A percentile compares a stretch with the other conserved stretches of the same genome.
These are phyloP conservation scores for Paspalum vaginatum DNA, from an alignment of 176 grass and related monocot species.

Conservation along the genomic window DNA sequence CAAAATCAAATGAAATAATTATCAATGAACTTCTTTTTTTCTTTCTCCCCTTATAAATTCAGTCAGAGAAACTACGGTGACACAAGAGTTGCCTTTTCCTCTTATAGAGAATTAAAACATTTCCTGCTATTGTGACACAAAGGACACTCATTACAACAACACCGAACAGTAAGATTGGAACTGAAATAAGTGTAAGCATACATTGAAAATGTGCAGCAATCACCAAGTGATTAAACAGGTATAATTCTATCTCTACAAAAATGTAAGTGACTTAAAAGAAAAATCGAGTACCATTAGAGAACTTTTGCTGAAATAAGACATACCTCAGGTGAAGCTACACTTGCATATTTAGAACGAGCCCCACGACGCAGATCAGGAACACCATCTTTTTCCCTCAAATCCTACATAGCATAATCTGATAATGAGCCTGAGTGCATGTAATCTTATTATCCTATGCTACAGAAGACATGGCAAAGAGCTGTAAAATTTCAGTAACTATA, in stretches of 20 bases:
- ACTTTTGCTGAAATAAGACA: conserved; percentile 23
- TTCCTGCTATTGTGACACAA: not conserved
- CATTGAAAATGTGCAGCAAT: not conserved
- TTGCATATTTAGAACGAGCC: conserved; percentile 93
- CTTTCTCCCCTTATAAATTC: not conserved
- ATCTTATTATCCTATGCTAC: not conserved
- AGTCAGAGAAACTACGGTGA: conserved; percentile 3
- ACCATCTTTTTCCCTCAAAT: conserved; percentile 79
- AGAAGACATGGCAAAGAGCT: conserved; percentile 16
- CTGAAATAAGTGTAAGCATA: not conserved
- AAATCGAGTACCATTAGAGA: not conserved
- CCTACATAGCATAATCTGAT: conserved; percentile 60
- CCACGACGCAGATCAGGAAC: conserved; percentile 85
- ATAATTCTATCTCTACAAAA: conserved; percentile 3
- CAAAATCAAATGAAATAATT: conserved; percentile 38
- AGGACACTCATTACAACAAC: not conserved
- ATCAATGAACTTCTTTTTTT: not conserved
- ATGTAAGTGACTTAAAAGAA: not conserved
- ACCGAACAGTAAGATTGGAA: not conserved
- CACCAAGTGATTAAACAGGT: not conserved
- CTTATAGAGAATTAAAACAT: not conserved
- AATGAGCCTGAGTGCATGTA: conserved; percentile 20
- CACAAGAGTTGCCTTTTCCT: conserved; percentile 1
- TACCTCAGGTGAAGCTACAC: conserved; percentile 80
- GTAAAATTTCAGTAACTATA: not conserved